Conservation (phyloP, 2,329 filamentous ascomycete species). For the Colletotrichum somersetense region DNA sequence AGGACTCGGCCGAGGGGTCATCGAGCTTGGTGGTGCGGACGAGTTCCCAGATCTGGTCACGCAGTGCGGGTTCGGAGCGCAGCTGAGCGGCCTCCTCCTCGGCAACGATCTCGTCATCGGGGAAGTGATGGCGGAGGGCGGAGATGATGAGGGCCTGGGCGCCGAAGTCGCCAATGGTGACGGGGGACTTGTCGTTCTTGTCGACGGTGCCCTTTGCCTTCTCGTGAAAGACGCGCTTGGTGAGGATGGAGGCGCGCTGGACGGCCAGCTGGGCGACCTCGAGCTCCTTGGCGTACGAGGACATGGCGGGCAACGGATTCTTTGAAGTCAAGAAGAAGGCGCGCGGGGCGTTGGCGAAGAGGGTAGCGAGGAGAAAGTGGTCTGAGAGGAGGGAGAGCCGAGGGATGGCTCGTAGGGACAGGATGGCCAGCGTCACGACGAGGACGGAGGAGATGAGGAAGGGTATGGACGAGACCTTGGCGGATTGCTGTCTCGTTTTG, state of each 20-base stretch:
- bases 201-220: constrained; percentile 94
- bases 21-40: constrained; percentile 79
- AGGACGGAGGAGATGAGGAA: constrained; percentile 37
- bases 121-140: constrained; percentile 91
- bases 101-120: constrained; percentile 89
- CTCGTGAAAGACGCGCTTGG: constrained; percentile 73
- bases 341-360: constrained; percentile 33
- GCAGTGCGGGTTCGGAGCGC: constrained; percentile 76
- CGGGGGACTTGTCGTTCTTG: constrained; percentile 95
- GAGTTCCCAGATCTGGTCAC: constrained; percentile 81
- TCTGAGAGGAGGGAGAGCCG: constrained; percentile 45
- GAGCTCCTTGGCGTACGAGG: constrained; percentile 79
- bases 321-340: constrained; percentile 40
- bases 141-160: constrained; percentile 96
- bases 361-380: constrained; percentile 28
- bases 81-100: constrained; percentile 93
- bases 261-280: constrained; percentile 89
- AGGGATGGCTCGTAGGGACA: constrained; percentile 43
- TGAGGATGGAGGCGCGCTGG: constrained; percentile 75
- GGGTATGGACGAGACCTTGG: constrained; percentile 6
- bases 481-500: constrained; percentile 25
- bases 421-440: constrained; percentile 41
- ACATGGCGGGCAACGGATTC: constrained; percentile 48
- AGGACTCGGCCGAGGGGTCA: constrained; percentile 72
- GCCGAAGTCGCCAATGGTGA: constrained; percentile 98